These are phyloP conservation scores for Venturia asperata DNA, from an alignment of 2,329 filamentous ascomycete genomes.

Conservation along the genomic window DNA sequence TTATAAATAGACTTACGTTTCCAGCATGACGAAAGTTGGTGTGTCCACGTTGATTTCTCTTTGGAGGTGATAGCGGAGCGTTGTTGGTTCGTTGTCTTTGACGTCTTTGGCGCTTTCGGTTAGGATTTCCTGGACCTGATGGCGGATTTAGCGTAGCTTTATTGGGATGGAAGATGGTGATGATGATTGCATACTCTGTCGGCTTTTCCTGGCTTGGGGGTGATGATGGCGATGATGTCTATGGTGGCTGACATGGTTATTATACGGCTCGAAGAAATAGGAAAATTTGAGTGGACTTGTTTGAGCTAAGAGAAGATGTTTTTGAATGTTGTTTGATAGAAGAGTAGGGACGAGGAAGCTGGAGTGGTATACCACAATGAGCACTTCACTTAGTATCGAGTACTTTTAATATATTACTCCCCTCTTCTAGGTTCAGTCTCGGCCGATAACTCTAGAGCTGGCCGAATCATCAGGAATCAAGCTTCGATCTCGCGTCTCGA, in stretches of 20 bases:
- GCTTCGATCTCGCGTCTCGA: neutral
- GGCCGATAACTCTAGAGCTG: neutral
- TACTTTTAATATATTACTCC: too few relatives aligned
- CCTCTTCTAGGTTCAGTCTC: neutral
- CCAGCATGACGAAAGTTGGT: conserved; percentile 17
- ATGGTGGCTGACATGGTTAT: conserved; percentile 11
- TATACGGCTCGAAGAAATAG: too few relatives aligned
- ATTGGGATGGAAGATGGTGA: neutral
- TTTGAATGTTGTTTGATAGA: too few relatives aligned
- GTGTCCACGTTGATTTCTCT: conserved; percentile 15
- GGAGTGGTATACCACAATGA: too few relatives aligned
- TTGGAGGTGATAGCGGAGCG: conserved; percentile 18
- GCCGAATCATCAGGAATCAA: neutral
- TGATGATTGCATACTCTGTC: conserved; percentile 13
- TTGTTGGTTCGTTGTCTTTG: conserved; percentile 18
- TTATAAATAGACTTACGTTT: conserved; percentile 7
- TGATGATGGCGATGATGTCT: conserved; percentile 18
- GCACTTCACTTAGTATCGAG: too few relatives aligned
- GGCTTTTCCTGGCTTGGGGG: conserved; percentile 18
- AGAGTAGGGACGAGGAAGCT: too few relatives aligned
- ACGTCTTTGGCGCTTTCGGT: conserved; percentile 12
- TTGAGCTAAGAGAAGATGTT: too few relatives aligned
- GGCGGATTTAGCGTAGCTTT: neutral
- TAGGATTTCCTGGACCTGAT: conserved; percentile 16
- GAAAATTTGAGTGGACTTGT: too few relatives aligned